Base-by-base conservation (phyloP, 192 early-diverging fungal genomes). In the Backusella psychrophila region DNA sequence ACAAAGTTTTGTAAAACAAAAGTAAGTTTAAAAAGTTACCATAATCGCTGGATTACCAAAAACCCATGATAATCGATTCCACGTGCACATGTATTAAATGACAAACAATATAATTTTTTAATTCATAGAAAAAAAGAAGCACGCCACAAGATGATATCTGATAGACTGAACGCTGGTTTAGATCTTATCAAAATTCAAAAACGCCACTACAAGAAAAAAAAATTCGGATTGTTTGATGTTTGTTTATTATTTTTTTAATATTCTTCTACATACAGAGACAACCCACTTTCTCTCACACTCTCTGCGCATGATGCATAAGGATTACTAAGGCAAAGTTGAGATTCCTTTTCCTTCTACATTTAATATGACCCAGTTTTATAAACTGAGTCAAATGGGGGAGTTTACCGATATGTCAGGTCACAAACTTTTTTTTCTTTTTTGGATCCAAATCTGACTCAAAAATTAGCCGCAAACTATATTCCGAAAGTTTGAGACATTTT, bases 381-480 rank as follows among this genome's bases (percentile, higher is more conserved):
- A 59, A 59, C 56, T 56, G 52, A 53, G 52, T 53, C 52, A 53
- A 53, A 19, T 49, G 17, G 52, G 1, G 42, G 42, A 44, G 42
- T 44, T 44, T 14, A 41, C 19, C 19, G 3, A 14, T 11, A 53
- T 53, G n/a, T 53, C 52, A 53, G 52, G 19, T 53, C 52, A 53
- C 52, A 53, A 53, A 53, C 52, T 12, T 59, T 59, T 59, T 59
- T 26, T 53, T 56, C 33, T 56, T 56, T 59, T 59, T 59, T 59
- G 56, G 56, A 26, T 59, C 56, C 21, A 23, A 59, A 59, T 59
- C 56, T 59, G 56, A 59, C n/a, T 59, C 56, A 59, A 59, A 59
- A 59, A 59, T 59, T 23, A 14, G 9, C 56, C 56, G 56, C 56
- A 23, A 49, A 59, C 56, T 63, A 63, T 63, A 23, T 23, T 63